Base-by-base conservation (phyloP, 192 early-diverging fungal genomes). In the Linnemannia zychae region DNA sequence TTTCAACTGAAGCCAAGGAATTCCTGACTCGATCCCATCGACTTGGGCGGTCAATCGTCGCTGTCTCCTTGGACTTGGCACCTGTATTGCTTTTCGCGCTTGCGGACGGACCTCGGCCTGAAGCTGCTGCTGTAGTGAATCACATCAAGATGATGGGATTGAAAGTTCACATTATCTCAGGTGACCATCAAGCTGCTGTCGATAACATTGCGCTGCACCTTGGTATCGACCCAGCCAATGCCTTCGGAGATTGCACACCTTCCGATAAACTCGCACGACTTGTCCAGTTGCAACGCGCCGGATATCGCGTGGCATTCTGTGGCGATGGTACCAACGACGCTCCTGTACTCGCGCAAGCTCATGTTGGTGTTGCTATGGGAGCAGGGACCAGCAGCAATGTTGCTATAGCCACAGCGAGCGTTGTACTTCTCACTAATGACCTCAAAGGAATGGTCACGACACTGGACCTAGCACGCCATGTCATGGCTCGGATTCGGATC, bases 271-370 rank as follows among this genome's bases (percentile, higher is more conserved):
- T 71, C 9, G 7, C 37, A 12, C 70, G 46, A 4, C 70, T 71
- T 28, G 20, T 9, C 1, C 70, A 48, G n/a, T 11, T 71, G 7
- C 70, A 71, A 71, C 6, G 6, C 20, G 70, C 44, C 4, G 70
- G 70, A 47, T 12, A 47, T 48, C 70, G 1, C 22, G 96, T 98
- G 7, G 96, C 94, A 1, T 96, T 98, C 93, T 91, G 96, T 16
- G 97, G 97, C 50, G 97, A 98, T 86, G 97, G 97, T 33, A 96
- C 97, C 74, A 98, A 98, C 69, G 97, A 97, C 88, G 92, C 96
- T 22, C 92, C 95, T 49, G 97, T 96, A 13, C 88, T 98, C 11
- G 94, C 96, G 9, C 94, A 95, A 75, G 93, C 96, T 3, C 94
- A 97, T 87, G 92, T 98, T 53, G 96, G 96, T 15, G 94, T 98